A percentile compares a stretch with the other conserved stretches of the same genome.
Evolutionary conservation across 768 basidiomycete species (phyloP).

Genomic region (Crucibulum laeve): DNA sequence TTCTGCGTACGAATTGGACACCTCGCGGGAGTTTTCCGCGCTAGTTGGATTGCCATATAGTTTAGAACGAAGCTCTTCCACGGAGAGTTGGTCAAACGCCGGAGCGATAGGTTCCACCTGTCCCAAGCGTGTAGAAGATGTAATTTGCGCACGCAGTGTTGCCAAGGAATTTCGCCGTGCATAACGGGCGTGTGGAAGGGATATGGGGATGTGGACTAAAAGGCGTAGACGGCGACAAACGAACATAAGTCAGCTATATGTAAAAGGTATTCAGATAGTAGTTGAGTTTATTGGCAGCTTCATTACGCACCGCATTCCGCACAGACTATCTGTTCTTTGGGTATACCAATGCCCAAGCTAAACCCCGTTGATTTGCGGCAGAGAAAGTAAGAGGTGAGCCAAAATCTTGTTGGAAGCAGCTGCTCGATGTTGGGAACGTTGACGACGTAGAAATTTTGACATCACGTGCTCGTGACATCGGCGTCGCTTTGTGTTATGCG

Average conservation of each 20-base stretch:
- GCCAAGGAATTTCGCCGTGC: constrained; percentile 15
- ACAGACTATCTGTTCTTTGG: constrained; percentile 11
- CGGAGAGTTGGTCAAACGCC: too few relatives aligned
- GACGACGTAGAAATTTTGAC: not conserved
- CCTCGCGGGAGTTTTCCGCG: not conserved
- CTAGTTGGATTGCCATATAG: not conserved
- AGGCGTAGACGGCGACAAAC: constrained; percentile 60
- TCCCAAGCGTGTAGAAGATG: too few relatives aligned
- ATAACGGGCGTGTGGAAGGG: constrained; percentile 11
- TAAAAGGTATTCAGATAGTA: not conserved
- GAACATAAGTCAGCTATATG: constrained; percentile 65
- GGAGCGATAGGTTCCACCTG: too few relatives aligned
- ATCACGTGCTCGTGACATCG: too few relatives aligned
- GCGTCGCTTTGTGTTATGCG: too few relatives aligned
- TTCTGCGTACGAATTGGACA: not conserved
- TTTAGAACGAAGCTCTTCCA: not conserved
- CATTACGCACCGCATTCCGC: constrained; percentile 55
- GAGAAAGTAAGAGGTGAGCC: too few relatives aligned
- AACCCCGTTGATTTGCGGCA: too few relatives aligned
- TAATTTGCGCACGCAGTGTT: constrained; percentile 13
- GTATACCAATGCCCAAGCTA: not conserved
- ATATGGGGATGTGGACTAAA: constrained; percentile 37
- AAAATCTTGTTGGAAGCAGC: too few relatives aligned
- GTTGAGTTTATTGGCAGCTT: not conserved
- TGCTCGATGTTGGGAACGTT: too few relatives aligned